These are phyloP conservation scores for Elongisporangium prolatum DNA, from an alignment of 352 stramenopile genomes.

Conservation along the genomic window DNA sequence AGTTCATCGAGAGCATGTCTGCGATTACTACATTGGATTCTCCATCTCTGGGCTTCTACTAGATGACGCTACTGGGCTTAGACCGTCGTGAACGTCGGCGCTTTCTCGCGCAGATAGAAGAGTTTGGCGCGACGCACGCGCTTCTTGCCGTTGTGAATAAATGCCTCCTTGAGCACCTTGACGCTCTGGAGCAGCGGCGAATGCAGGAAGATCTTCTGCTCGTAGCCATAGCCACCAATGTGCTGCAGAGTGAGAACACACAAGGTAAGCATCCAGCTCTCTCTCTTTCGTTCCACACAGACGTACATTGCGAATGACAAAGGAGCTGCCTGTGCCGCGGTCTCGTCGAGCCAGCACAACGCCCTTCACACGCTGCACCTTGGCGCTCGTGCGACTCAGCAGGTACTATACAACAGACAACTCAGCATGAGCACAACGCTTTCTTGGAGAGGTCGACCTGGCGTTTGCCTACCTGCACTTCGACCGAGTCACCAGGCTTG, in stretches of 20 bases:
- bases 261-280: no score
- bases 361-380: conserved; percentile 74
- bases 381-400: conserved; percentile 62
- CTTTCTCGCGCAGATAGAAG: conserved; percentile 88
- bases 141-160: conserved; percentile 91
- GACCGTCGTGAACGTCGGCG: conserved; percentile 75
- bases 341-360: conserved; percentile 80
- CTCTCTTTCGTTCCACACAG: not conserved
- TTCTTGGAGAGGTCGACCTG: no score
- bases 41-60: not conserved
- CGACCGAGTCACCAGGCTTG: conserved; percentile 72
- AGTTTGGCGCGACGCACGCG: conserved; percentile 85
- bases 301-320: conserved; percentile 83
- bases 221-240: conserved; percentile 82
- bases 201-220: conserved; percentile 88
- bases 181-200: conserved; percentile 85
- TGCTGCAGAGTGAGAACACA: conserved; percentile 32
- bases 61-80: conserved; percentile 20
- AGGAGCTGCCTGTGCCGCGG: conserved; percentile 75
- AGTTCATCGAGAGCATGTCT: not conserved
- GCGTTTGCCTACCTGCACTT: conserved; percentile 33
- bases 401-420: conserved; percentile 36
- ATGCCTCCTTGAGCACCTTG: conserved; percentile 85
- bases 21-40: not conserved
- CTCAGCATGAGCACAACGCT: conserved; percentile 1